Percentiles rank a stretch among this genome's conserved stretches.
phyloP scores from a whole-genome alignment of 169 alveolate species.

The Cryptosporidium baileyi region DNA sequence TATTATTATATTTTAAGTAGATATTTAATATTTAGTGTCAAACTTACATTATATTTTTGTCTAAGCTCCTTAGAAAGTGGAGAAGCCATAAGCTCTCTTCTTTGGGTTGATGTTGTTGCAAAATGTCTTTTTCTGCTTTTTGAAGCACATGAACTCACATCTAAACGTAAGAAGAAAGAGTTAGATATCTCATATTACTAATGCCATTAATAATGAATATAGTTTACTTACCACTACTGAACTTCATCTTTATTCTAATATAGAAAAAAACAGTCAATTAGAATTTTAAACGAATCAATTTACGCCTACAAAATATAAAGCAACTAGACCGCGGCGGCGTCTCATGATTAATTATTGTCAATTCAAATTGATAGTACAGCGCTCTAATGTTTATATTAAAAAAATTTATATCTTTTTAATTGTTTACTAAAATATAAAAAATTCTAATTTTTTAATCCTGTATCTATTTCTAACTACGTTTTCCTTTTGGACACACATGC shows the following conservation, averaged over 20 bases:
- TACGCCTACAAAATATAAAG: neutral
- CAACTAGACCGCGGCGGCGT: conserved; percentile 59
- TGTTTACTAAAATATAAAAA: too few species aligned
- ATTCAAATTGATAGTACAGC: too few species aligned
- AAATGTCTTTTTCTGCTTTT: conserved; percentile 97
- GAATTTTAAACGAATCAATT: neutral
- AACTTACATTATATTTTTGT: conserved; percentile 91
- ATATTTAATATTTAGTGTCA: neutral
- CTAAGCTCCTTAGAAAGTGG: conserved; percentile 95
- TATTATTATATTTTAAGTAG: neutral
- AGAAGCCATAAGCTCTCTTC: conserved; percentile 97
- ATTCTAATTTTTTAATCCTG: neutral
- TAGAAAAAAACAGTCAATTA: neutral
- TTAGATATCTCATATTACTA: neutral
- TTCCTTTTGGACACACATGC: conserved; percentile 63
- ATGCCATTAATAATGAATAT: too few species aligned
- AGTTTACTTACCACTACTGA: conserved; percentile 67
- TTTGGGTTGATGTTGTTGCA: conserved; percentile 96
- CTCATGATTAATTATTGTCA: too few species aligned
- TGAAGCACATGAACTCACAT: conserved; percentile 88
- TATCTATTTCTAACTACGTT: neutral
- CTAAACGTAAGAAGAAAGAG: conserved; percentile 46
- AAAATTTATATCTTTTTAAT: too few species aligned
- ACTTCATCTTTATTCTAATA: conserved; percentile 39
- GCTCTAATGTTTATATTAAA: too few species aligned